Conservation (phyloP, 2,329 filamentous ascomycete species). For the Fusarium domesticum region DNA sequence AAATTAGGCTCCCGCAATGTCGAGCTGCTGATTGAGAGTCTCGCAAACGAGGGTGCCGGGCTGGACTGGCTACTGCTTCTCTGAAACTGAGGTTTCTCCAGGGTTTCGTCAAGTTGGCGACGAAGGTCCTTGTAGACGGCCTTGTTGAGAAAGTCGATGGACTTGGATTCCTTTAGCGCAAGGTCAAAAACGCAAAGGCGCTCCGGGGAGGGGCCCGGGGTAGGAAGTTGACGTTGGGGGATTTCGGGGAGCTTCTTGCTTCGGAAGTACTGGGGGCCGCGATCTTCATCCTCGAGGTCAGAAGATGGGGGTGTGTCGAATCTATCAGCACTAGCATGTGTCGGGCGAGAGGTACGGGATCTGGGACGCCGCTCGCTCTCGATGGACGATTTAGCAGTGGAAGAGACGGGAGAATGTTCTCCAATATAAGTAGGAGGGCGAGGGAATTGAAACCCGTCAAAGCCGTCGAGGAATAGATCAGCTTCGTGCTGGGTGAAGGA, state of each 20-base stretch:
- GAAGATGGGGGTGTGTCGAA: constrained; percentile 36
- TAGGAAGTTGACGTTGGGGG: constrained; percentile 28
- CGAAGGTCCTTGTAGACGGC: constrained; percentile 27
- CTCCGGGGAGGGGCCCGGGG: constrained; percentile 36
- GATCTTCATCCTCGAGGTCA: constrained; percentile 32
- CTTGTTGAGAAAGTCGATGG: constrained; percentile 30
- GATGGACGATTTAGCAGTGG: constrained; percentile 19
- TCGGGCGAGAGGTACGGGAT: constrained; percentile 25
- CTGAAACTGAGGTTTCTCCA: constrained; percentile 25
- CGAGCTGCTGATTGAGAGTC: constrained; percentile 31
- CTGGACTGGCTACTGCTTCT: constrained; percentile 33
- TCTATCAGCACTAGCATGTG: constrained; percentile 19
- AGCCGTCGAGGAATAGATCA: constrained; percentile 28
- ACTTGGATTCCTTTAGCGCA: constrained; percentile 28
- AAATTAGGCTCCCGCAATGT: constrained; percentile 51
- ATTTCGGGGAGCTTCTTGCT: constrained; percentile 31
- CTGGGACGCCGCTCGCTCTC: constrained; percentile 28
- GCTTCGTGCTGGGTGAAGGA: constrained; percentile 27
- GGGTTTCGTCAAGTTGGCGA: constrained; percentile 26
- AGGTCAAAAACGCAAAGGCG: constrained; percentile 31
- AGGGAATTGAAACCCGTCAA: constrained; percentile 40
- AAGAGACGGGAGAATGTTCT: constrained; percentile 25
- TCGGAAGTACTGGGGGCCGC: constrained; percentile 16
- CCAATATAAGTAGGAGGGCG: constrained; percentile 31
- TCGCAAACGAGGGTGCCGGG: constrained; percentile 28